Evolutionary conservation across 2,329 filamentous ascomycete genomes (phyloP).

Genomic region (Cercospora sp.): DNA sequence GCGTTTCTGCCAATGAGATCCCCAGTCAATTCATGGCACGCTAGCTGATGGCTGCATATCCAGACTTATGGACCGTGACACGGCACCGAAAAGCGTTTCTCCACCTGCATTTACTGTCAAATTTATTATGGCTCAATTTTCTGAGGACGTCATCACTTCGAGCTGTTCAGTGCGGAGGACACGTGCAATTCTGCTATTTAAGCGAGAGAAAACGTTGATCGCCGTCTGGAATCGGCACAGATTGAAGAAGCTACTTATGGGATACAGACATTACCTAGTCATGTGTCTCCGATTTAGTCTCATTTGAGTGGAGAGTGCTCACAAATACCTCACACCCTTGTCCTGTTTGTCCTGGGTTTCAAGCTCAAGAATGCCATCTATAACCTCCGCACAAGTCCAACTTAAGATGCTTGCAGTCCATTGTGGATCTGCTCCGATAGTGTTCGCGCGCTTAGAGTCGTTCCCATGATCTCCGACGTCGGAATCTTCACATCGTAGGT

Average conservation of each 20-base stretch:
- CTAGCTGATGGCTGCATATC: background rate
- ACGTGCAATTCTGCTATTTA: background rate
- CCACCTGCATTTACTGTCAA: background rate
- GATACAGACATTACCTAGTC: background rate
- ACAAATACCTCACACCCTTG: background rate
- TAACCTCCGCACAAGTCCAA: background rate
- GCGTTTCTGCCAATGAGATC: background rate
- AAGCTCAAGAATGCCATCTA: background rate
- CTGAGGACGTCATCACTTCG: background rate
- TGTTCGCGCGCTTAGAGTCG: background rate
- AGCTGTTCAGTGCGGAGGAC: background rate
- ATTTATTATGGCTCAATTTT: background rate
- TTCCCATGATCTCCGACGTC: background rate
- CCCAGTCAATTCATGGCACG: background rate
- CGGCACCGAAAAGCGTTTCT: background rate
- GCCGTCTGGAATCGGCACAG: background rate
- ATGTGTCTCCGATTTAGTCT: background rate
- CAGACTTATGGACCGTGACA: slow-evolving; percentile 1
- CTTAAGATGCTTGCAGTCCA: background rate
- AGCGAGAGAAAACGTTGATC: background rate
- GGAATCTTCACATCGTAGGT: background rate
- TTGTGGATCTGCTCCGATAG: background rate
- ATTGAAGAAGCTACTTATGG: background rate
- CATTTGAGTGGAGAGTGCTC: background rate
- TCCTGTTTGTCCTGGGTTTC: background rate